Evolutionary conservation across 2,329 filamentous ascomycete genomes (phyloP), one percentile per base, ranked within the genome.

Genomic region (Cadophora luteo-olivacea): DNA sequence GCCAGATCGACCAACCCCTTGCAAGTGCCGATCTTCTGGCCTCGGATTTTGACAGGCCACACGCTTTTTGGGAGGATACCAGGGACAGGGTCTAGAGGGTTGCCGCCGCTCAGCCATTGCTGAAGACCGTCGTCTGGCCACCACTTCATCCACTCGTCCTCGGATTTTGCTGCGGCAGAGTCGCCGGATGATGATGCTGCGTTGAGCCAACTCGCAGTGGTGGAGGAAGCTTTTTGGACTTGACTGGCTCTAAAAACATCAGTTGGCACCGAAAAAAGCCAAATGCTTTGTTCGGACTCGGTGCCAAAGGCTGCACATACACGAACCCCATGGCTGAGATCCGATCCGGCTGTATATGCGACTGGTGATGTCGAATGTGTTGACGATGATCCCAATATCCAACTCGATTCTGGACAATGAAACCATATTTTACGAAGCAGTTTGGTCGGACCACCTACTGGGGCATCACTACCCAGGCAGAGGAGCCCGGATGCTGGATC

Each of bases 391-490:
- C 22, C 51, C 16, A 41, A 33, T 24, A 4, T 48, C 24, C 36
- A 45, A 2, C 8, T 29, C 9, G 36, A 60, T 75, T 75, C n/a
- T 66, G 77, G 72, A 16, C 74, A 73, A 64, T 72, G 62, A 36
- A 91, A 87, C 71, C 85, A 81, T 12, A 90, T 82, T 68, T 89
- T 89, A 29, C 86, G 82, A 6, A 87, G 80, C 16, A 91, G 78
- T 70, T 86, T 88, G 0, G 81, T 87, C 65, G 82, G 85, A 54
- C 87, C 86, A 24, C 76, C 76, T 36, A 87, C 79, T 0, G 87
- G 86, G 0, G 86, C 84, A 79, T 91, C 87, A 57, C 83, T 87
- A 3, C 89, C 89, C 19, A 92, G 79, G 69, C 85, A 89, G 7
- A 92, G 81, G 9, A 82, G 77, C 11, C 83, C 84, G 1, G 82